phyloP scores from a whole-genome alignment of 306 rosid genomes.

The Hippophae tibetana region DNA sequence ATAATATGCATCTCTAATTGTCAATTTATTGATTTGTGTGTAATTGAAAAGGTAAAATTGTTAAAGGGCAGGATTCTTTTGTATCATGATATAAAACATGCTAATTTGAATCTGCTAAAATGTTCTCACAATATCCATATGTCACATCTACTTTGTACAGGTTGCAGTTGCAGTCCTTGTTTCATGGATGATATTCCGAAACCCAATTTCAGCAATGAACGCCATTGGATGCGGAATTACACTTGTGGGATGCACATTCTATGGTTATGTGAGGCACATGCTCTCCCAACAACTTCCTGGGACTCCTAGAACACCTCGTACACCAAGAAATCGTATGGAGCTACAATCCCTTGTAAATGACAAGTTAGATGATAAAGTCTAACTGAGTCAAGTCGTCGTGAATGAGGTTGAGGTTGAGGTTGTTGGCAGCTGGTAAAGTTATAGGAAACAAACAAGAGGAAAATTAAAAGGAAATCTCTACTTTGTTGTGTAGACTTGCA shows the following conservation, averaged over 20 bases:
- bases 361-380: conserved; percentile 76
- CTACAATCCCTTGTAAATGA: conserved; percentile 92
- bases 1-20: too few species aligned
- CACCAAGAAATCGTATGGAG: conserved; percentile 76
- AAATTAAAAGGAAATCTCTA: neutral
- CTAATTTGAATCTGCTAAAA: neutral
- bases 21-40: too few species aligned
- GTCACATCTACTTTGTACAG: conserved; percentile 26
- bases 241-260: conserved; percentile 88
- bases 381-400: conserved; percentile 9
- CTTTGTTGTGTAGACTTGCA: conserved; percentile 28
- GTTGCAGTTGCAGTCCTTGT: conserved; percentile 95
- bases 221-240: conserved; percentile 80
- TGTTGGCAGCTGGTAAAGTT: conserved; percentile 20
- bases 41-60: too few species aligned
- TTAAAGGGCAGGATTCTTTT: neutral
- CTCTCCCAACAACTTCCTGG: conserved; percentile 79
- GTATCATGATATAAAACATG: neutral
- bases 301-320: conserved; percentile 74
- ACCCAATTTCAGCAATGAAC: conserved; percentile 74
- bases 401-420: conserved; percentile 18
- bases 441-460: conserved; percentile 6
- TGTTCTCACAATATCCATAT: neutral
- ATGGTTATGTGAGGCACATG: conserved; percentile 76
- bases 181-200: conserved; percentile 86